Percentiles rank a stretch among this genome's conserved stretches.
These are phyloP conservation scores for Musa balbisiana DNA, from an alignment of 202 grass and related monocot genomes.

Conservation along the genomic window DNA sequence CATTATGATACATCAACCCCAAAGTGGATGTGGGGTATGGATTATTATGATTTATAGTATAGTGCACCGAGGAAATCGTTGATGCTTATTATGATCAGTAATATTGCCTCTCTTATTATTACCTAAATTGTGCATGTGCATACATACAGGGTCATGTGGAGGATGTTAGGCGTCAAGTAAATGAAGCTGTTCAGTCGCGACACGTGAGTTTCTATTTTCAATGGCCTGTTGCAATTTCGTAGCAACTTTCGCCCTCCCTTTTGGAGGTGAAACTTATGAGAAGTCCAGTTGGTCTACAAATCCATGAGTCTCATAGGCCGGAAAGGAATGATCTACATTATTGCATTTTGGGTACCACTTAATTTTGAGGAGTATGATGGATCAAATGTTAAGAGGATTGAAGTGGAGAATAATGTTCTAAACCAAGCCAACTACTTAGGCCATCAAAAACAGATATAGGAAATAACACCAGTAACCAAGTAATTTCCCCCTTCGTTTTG, in stretches of 20 bases:
- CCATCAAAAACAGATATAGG: neutral
- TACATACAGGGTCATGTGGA: conserved; percentile 49
- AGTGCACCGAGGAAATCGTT: neutral
- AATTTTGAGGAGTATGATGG: too few species aligned
- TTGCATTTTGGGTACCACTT: too few species aligned
- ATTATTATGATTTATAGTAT: neutral
- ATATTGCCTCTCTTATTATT: conserved; percentile 15
- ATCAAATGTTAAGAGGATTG: too few species aligned
- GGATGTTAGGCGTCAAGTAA: conserved; percentile 64
- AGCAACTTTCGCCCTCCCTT: neutral
- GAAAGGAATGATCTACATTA: too few species aligned
- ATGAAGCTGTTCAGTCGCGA: conserved; percentile 67
- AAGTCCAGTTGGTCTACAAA: too few species aligned
- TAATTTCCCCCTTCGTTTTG: neutral
- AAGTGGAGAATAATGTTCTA: too few species aligned
- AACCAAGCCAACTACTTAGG: neutral
- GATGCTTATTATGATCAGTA: neutral
- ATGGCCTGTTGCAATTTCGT: neutral
- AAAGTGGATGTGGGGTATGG: conserved; percentile 73
- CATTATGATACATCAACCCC: conserved; percentile 98
- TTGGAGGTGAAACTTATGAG: neutral
- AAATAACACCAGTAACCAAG: too few species aligned
- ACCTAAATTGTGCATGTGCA: conserved; percentile 8
- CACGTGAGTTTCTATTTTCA: conserved; percentile 37
- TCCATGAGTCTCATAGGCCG: too few species aligned